Percentiles rank a stretch among this genome's conserved stretches.
Conservation (phyloP, 352 stramenopile species). For the Pythium vanterpoolii region DNA sequence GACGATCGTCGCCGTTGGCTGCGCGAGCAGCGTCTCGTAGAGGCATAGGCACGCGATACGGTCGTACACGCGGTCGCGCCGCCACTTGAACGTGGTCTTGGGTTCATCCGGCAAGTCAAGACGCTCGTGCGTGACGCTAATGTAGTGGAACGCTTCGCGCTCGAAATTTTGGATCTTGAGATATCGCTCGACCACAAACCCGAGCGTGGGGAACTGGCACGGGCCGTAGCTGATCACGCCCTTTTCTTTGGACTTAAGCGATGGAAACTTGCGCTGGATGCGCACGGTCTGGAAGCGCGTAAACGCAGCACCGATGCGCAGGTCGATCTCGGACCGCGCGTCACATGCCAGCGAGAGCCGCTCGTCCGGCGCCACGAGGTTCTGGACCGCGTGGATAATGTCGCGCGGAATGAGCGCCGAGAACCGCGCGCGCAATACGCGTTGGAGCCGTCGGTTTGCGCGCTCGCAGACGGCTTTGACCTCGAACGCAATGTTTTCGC, state of each 20-base stretch:
- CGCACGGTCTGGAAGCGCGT: constrained; percentile 95
- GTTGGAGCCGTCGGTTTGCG: constrained; percentile 57
- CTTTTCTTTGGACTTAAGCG: constrained; percentile 66
- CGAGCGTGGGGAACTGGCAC: constrained; percentile 99
- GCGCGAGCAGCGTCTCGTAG: constrained; percentile 82
- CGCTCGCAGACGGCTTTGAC: constrained; percentile 87
- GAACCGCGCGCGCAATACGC: constrained; percentile 90
- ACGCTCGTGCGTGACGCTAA: constrained; percentile 86
- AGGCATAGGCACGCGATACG: constrained; percentile 90
- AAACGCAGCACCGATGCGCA: constrained; percentile 93
- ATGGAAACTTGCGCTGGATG: constrained; percentile 82
- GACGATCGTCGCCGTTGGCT: constrained; percentile 58
- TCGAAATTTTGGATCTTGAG: constrained; percentile 97
- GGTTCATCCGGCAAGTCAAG: constrained; percentile 40
- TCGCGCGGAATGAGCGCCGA: constrained; percentile 92
- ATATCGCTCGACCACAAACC: constrained; percentile 94
- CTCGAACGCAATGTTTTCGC: constrained; percentile 99
- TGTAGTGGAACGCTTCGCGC: constrained; percentile 94
- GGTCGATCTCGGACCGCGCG: constrained; percentile 93
- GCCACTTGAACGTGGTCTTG: constrained; percentile 95
- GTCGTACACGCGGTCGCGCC: constrained; percentile 95
- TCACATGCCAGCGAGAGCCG: constrained; percentile 84
- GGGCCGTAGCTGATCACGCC: constrained; percentile 98
- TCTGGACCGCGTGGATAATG: constrained; percentile 87
- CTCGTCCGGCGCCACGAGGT: constrained; percentile 76